Percentiles rank a stretch among this genome's conserved stretches.
These are phyloP conservation scores for Gastrolobium bilobum DNA, from an alignment of 306 rosid genomes.

Conservation along the genomic window DNA sequence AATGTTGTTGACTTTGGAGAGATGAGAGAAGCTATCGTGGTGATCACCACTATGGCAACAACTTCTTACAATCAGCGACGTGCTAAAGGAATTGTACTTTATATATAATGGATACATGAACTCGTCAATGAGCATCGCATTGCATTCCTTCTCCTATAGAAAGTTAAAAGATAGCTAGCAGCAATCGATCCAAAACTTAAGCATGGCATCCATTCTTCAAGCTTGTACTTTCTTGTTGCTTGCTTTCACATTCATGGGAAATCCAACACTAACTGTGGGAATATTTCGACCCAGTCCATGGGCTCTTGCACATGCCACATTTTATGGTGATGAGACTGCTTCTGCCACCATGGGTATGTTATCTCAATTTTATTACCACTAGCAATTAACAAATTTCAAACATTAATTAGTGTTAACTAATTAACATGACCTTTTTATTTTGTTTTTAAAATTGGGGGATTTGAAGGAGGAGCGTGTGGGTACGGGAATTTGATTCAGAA, in stretches of 20 bases:
- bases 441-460: neutral
- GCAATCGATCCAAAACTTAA: slow-evolving; percentile 5
- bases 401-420: neutral
- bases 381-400: neutral
- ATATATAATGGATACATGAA: slow-evolving; percentile 52
- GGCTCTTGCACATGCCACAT: slow-evolving; percentile 82
- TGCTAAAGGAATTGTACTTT: slow-evolving; percentile 37
- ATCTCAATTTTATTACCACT: neutral
- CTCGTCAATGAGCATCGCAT: slow-evolving; percentile 47
- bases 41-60: slow-evolving; percentile 67
- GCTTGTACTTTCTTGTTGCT: slow-evolving; percentile 52
- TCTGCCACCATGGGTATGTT: slow-evolving; percentile 81
- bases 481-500: slow-evolving; percentile 82
- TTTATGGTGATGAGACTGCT: slow-evolving; percentile 93
- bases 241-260: slow-evolving; percentile 47
- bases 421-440: neutral
- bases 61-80: neutral
- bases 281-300: slow-evolving; percentile 73
- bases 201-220: slow-evolving; percentile 64
- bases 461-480: slow-evolving; percentile 90
- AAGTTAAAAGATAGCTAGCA: neutral
- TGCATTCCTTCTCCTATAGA: neutral
- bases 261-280: slow-evolving; percentile 33
- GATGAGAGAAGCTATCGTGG: slow-evolving; percentile 51
- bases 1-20: slow-evolving; percentile 44